Percentiles rank a stretch among this genome's conserved stretches.
phyloP scores from a whole-genome alignment of 257 asterid species.

The Paulownia fortunei region DNA sequence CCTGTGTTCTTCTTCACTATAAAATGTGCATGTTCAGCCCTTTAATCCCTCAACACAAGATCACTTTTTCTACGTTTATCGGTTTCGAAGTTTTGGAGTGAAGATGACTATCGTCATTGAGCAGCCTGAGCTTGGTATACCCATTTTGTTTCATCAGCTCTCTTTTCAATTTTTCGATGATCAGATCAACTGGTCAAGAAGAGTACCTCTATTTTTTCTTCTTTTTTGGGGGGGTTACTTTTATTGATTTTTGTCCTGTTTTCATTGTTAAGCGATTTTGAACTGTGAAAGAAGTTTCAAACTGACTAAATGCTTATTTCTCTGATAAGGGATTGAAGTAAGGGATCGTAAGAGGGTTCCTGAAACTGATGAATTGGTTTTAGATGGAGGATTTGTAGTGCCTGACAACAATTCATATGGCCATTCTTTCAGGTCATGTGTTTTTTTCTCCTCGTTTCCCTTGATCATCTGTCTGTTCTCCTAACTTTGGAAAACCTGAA shows the following conservation, averaged over 20 bases:
- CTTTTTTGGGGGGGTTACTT: not conserved
- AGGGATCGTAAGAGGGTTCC: conserved; percentile 33
- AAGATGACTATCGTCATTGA: too few species aligned
- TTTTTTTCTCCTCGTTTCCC: too few species aligned
- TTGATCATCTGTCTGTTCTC: too few species aligned
- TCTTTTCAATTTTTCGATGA: not conserved
- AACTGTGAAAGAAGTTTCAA: too few species aligned
- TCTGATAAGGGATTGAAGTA: conserved; percentile 12
- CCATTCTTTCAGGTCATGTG: conserved; percentile 61
- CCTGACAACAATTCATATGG: conserved; percentile 65
- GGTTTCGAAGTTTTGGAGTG: not conserved
- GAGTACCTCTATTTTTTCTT: not conserved
- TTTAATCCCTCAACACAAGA: not conserved
- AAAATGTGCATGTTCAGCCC: not conserved
- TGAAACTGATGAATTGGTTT: too few species aligned
- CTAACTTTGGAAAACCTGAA: not conserved
- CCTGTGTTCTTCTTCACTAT: not conserved
- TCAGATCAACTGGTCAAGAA: not conserved
- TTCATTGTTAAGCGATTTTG: not conserved
- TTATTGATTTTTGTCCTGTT: not conserved
- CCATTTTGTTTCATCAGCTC: not conserved
- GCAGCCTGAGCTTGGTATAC: too few species aligned
- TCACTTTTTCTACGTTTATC: not conserved
- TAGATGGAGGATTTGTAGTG: conserved; percentile 57
- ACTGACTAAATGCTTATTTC: too few species aligned